Conservation (phyloP, 1,284 basidiomycete genomes). For the Apiotrichum akiyoshidainum region DNA sequence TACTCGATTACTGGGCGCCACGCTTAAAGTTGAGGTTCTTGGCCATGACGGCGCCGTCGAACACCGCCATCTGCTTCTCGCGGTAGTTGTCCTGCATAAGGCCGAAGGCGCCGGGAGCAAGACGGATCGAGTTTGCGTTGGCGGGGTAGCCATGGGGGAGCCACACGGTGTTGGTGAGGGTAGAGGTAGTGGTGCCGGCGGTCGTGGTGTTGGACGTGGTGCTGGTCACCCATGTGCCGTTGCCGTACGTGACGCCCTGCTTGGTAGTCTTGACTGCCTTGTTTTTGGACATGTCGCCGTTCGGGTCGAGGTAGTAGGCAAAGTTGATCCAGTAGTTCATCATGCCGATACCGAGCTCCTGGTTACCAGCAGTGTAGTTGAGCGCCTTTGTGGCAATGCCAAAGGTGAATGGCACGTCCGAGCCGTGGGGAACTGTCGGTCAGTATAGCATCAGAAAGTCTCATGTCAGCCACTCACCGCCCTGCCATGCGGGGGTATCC, state of each 20-base stretch:
- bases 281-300: slow-evolving; percentile 12
- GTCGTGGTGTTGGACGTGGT: no score
- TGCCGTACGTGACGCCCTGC: no score
- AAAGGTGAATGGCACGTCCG: slow-evolving; percentile 32
- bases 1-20: no score
- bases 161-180: no score
- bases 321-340: slow-evolving; percentile 45
- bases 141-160: no score
- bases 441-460: background rate
- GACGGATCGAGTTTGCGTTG: slow-evolving; percentile 29
- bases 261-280: no score
- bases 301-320: slow-evolving; percentile 39
- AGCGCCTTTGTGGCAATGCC: slow-evolving; percentile 15
- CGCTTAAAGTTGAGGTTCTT: no score
- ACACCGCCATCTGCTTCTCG: slow-evolving; percentile 33
- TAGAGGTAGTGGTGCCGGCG: no score
- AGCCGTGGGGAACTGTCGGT: slow-evolving; percentile 26
- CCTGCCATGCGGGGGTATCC: slow-evolving; percentile 10
- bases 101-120: slow-evolving; percentile 30
- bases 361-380: slow-evolving; percentile 29
- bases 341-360: slow-evolving; percentile 25
- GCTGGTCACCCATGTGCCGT: no score
- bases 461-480: slow-evolving; percentile 22
- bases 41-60: slow-evolving; percentile 15
- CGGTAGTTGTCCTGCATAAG: slow-evolving; percentile 40